Conservation (phyloP, 768 basidiomycete species). For the Tulasnella sp. region DNA sequence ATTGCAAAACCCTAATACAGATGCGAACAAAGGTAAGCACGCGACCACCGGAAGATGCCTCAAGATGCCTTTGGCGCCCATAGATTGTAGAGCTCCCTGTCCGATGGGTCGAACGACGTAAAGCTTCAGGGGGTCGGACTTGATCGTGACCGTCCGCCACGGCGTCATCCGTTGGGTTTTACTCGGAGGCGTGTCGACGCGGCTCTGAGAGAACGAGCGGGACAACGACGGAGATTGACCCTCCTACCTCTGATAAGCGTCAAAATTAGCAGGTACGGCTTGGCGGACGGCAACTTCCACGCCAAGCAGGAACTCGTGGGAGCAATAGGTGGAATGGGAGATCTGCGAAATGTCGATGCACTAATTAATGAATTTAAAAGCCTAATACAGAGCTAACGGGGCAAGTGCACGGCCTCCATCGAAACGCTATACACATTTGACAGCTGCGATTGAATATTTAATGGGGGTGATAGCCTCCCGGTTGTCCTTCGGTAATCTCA, state of each 20-base stretch:
- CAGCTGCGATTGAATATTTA: not conserved
- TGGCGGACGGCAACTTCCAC: not conserved
- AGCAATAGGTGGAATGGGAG: not conserved
- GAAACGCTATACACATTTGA: not conserved
- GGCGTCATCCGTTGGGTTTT: constrained; percentile 38
- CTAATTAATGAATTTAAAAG: not conserved
- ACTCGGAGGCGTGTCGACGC: constrained; percentile 40
- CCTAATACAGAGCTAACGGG: not conserved
- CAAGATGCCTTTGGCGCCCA: constrained; percentile 58
- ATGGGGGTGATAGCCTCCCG: not conserved
- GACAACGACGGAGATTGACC: constrained; percentile 37
- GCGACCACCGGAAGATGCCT: not conserved
- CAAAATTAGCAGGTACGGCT: not conserved
- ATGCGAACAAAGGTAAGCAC: not conserved
- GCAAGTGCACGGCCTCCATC: not conserved
- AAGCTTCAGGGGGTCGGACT: constrained; percentile 66
- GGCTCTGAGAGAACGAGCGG: constrained; percentile 37
- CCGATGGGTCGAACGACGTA: constrained; percentile 75
- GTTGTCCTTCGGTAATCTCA: not conserved
- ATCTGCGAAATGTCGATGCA: not conserved
- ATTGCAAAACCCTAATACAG: not conserved
- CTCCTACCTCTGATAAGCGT: constrained; percentile 2
- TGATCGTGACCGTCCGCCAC: constrained; percentile 51
- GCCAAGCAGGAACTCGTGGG: not conserved
- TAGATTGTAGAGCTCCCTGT: constrained; percentile 75